Evolutionary conservation across 1,284 basidiomycete genomes (phyloP).

Genomic region (Trichosporon sp.): DNA sequence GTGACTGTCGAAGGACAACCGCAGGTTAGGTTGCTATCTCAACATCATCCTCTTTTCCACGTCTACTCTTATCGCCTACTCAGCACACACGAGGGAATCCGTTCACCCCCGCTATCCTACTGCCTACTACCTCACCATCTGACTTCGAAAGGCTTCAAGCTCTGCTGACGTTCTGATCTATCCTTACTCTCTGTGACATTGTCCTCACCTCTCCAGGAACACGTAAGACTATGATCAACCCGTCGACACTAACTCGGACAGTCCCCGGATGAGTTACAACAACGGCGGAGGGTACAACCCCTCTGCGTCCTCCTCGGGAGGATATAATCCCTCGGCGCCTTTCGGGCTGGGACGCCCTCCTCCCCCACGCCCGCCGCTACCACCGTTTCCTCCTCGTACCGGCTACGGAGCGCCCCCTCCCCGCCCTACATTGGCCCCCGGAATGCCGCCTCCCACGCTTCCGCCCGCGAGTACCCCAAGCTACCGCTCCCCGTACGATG

Average conservation of each 20-base stretch:
- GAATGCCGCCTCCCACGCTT: slow-evolving; percentile 4
- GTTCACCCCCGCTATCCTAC: background rate
- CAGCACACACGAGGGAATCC: background rate
- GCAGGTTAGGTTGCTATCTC: background rate
- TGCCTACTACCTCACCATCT: slow-evolving; percentile 1
- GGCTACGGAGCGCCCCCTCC: background rate
- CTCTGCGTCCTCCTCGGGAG: background rate
- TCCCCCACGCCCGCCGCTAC: background rate
- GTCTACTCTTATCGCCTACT: background rate
- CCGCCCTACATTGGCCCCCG: background rate
- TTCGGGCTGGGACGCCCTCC: background rate
- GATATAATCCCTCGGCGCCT: background rate
- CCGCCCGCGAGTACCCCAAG: background rate
- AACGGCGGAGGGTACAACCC: background rate
- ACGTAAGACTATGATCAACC: background rate
- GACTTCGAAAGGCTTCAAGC: background rate
- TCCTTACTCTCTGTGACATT: background rate
- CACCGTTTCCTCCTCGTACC: background rate
- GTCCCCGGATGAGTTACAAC: background rate
- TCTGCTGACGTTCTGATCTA: background rate
- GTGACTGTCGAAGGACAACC: background rate
- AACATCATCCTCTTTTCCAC: background rate
- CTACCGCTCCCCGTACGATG: slow-evolving; percentile 17
- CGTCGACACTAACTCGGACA: background rate
- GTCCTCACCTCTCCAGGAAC: background rate